These are phyloP conservation scores for Bruguiera sexangula DNA, from an alignment of 345 rosid species.

Conservation along the genomic window DNA sequence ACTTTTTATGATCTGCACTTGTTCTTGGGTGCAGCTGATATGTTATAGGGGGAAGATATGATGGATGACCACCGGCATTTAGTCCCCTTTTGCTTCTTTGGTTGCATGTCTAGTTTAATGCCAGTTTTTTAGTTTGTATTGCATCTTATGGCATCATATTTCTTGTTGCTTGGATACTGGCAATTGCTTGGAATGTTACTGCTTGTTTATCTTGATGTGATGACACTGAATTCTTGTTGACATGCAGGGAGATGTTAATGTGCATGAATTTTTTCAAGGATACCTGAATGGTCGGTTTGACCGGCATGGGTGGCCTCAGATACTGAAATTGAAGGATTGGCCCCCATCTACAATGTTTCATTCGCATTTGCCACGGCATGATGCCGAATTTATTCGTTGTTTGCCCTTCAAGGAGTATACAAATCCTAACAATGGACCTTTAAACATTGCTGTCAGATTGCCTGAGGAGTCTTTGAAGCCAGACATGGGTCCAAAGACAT, in stretches of 20 bases:
- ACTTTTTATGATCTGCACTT: too few species aligned
- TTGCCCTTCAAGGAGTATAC: slow-evolving; percentile 77
- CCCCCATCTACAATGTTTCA: slow-evolving; percentile 61
- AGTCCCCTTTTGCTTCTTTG: too few species aligned
- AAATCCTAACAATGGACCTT: slow-evolving; percentile 53
- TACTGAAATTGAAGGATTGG: slow-evolving; percentile 81
- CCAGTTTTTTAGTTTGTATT: too few species aligned
- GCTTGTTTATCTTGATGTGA: neutral
- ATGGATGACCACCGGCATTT: too few species aligned
- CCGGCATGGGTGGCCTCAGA: slow-evolving; percentile 43
- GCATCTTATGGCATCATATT: too few species aligned
- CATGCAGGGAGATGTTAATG: slow-evolving; percentile 50
- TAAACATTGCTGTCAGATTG: slow-evolving; percentile 59
- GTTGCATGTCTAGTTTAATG: too few species aligned
- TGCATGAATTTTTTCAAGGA: slow-evolving; percentile 53
- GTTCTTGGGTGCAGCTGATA: too few species aligned
- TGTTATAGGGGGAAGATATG: too few species aligned
- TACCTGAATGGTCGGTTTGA: slow-evolving; percentile 45
- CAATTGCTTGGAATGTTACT: neutral
- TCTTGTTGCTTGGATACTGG: too few species aligned
- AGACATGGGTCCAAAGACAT: slow-evolving; percentile 84
- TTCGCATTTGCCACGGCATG: slow-evolving; percentile 62
- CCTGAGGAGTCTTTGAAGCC: slow-evolving; percentile 55
- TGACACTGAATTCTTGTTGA: slow-evolving; percentile 7
- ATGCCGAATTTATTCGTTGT: slow-evolving; percentile 55